Percentiles rank a stretch among this genome's conserved stretches.
phyloP scores from a whole-genome alignment of 352 stramenopile species.

The Pythium dissotocum region DNA sequence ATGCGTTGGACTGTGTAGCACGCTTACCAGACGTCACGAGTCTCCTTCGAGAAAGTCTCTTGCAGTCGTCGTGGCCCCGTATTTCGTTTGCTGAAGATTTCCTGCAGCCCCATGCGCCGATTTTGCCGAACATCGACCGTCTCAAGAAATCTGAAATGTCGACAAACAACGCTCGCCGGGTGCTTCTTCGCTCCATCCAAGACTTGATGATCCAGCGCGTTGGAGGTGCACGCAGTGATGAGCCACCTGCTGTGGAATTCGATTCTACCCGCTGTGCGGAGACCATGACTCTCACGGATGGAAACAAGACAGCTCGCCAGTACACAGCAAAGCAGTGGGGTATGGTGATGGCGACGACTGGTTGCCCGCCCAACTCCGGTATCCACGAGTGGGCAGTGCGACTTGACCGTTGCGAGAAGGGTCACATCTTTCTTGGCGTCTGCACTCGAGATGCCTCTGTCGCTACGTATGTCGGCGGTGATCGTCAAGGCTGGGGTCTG shows the following conservation, averaged over 20 bases:
- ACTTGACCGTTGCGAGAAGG: slow-evolving; percentile 88
- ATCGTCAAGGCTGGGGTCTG: slow-evolving; percentile 87
- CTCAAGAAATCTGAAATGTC: slow-evolving; percentile 24
- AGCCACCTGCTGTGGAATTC: slow-evolving; percentile 83
- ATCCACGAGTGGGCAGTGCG: slow-evolving; percentile 88
- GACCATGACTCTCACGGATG: slow-evolving; percentile 87
- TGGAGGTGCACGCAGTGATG: slow-evolving; percentile 68
- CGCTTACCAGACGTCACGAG: slow-evolving; percentile 57
- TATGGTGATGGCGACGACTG: slow-evolving; percentile 88
- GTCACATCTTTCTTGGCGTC: slow-evolving; percentile 89
- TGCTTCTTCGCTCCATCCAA: slow-evolving; percentile 81
- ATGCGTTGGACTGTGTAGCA: slow-evolving; percentile 74
- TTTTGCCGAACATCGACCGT: slow-evolving; percentile 65
- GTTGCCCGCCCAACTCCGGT: slow-evolving; percentile 79
- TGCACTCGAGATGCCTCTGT: slow-evolving; percentile 85
- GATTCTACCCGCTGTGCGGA: slow-evolving; percentile 85
- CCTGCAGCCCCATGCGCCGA: slow-evolving; percentile 60
- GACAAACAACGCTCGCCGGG: slow-evolving; percentile 46
- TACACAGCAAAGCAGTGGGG: slow-evolving; percentile 91
- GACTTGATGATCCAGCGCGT: slow-evolving; percentile 84
- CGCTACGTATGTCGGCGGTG: slow-evolving; percentile 86
- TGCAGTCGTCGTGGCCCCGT: slow-evolving; percentile 49
- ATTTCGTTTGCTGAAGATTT: slow-evolving; percentile 69
- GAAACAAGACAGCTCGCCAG: slow-evolving; percentile 84
- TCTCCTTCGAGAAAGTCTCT: slow-evolving; percentile 66